These are phyloP conservation scores for Arthrobotrys musiformis DNA, from an alignment of 2,329 filamentous ascomycete genomes.

Conservation along the genomic window DNA sequence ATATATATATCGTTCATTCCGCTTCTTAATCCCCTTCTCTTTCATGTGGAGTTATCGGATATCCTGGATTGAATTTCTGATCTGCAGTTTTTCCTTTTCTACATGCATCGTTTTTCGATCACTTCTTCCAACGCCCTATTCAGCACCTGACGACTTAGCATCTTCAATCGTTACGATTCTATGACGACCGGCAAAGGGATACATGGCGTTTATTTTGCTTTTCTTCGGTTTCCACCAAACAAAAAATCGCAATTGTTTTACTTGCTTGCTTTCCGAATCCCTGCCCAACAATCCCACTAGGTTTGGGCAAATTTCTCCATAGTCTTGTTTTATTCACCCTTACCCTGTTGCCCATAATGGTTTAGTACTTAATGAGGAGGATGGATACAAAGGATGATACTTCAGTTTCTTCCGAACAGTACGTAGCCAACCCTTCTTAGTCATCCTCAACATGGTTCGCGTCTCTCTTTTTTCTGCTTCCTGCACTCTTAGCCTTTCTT, in stretches of 20 bases:
- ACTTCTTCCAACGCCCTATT: slow-evolving; percentile 23
- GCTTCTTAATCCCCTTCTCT: slow-evolving; percentile 58
- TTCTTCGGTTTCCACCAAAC: slow-evolving; percentile 28
- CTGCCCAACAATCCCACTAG: not conserved
- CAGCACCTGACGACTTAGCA: slow-evolving; percentile 53
- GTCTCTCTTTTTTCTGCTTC: slow-evolving; percentile 11
- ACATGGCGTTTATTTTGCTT: slow-evolving; percentile 39
- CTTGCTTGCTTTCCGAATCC: slow-evolving; percentile 8
- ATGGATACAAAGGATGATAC: slow-evolving; percentile 27
- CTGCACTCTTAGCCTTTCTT: slow-evolving; percentile 25
- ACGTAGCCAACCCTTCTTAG: slow-evolving; percentile 55
- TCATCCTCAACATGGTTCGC: slow-evolving; percentile 49
- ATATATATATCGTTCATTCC: slow-evolving; percentile 3
- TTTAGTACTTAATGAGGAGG: slow-evolving; percentile 52
- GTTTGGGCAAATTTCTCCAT: not conserved
- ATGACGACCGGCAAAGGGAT: slow-evolving; percentile 52
- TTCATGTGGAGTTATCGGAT: slow-evolving; percentile 56
- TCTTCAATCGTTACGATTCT: slow-evolving; percentile 52
- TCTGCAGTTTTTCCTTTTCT: slow-evolving; percentile 28
- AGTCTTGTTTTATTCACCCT: slow-evolving; percentile 16
- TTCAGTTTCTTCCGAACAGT: slow-evolving; percentile 52
- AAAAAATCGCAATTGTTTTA: slow-evolving; percentile 11
- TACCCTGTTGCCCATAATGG: slow-evolving; percentile 31
- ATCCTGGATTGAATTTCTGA: slow-evolving; percentile 56
- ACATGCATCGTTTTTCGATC: slow-evolving; percentile 30